A percentile compares a stretch with the other conserved stretches of the same genome.
phyloP scores from a whole-genome alignment of 2,329 filamentous ascomycete species.

The Fusarium continuum region DNA sequence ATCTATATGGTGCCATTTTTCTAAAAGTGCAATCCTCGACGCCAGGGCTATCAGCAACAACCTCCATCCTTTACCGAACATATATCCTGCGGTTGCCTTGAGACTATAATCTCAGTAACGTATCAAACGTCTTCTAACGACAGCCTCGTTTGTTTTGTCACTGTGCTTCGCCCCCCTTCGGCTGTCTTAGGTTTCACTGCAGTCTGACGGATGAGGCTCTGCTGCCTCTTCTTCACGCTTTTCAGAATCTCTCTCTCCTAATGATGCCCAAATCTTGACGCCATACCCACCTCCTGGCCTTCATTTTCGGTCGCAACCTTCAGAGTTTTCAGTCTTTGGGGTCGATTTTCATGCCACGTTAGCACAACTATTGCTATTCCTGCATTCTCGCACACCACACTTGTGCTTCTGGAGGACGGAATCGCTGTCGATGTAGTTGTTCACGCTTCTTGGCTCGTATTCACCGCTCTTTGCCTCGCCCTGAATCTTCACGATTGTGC shows the following conservation, averaged over 20 bases:
- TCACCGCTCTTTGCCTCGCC: slow-evolving; percentile 17
- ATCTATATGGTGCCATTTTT: neutral
- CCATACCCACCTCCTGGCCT: neutral
- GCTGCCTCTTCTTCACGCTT: neutral
- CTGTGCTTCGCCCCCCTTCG: slow-evolving; percentile 11
- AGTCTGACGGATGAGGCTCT: slow-evolving; percentile 30
- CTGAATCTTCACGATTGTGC: neutral
- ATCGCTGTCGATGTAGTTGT: neutral
- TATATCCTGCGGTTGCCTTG: rapidly evolving
- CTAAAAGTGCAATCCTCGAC: neutral
- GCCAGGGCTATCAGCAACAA: neutral
- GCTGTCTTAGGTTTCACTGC: neutral
- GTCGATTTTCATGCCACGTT: slow-evolving; percentile 26
- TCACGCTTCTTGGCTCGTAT: neutral
- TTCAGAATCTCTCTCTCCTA: too few species aligned
- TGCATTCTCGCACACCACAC: slow-evolving; percentile 23
- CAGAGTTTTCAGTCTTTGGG: neutral
- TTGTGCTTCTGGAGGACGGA: too few species aligned
- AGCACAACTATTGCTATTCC: slow-evolving; percentile 6
- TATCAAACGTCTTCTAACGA: rapidly evolving
- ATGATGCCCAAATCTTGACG: neutral
- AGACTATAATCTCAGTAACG: neutral
- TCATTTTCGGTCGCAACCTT: neutral
- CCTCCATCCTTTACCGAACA: rapidly evolving
- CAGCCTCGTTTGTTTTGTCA: slow-evolving; percentile 8